These are phyloP conservation scores for Diaporthe amygdali DNA, from an alignment of 2,329 filamentous ascomycete species.

Conservation along the genomic window DNA sequence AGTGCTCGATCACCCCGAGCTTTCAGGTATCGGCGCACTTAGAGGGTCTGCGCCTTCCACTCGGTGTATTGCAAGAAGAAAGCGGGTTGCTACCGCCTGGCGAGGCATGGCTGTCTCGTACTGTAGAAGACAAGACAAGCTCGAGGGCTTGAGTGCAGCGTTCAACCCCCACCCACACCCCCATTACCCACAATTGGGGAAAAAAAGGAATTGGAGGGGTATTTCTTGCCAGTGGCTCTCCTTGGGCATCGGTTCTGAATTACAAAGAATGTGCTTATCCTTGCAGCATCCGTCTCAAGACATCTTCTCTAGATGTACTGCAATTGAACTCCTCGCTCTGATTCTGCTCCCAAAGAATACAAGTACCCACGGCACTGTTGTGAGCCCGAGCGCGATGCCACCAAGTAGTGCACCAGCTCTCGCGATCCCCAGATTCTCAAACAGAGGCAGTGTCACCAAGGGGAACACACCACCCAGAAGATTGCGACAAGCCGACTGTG, in stretches of 20 bases:
- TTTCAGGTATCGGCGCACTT: neutral
- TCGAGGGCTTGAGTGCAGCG: neutral
- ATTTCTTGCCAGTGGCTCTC: no score
- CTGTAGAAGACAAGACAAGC: neutral
- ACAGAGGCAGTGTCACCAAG: slow-evolving; percentile 76
- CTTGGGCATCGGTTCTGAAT: no score
- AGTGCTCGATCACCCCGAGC: neutral
- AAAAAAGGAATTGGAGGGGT: no score
- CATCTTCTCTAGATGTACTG: slow-evolving; percentile 52
- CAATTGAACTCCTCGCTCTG: slow-evolving; percentile 77
- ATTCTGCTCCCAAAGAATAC: slow-evolving; percentile 81
- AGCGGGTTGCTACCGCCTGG: neutral
- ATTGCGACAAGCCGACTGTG: slow-evolving; percentile 87
- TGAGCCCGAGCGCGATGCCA: slow-evolving; percentile 70
- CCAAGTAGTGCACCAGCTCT: slow-evolving; percentile 78
- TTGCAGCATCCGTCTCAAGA: neutral
- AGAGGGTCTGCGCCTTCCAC: neutral
- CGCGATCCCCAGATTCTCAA: slow-evolving; percentile 71
- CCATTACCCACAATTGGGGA: no score
- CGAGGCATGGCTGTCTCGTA: neutral
- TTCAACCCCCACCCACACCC: neutral
- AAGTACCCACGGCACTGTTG: slow-evolving; percentile 85
- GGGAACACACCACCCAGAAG: slow-evolving; percentile 83
- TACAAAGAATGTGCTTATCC: neutral
- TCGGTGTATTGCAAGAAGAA: neutral